Base-by-base conservation (phyloP, 441 rosid genomes). In the Pelargonium exstipulatum region DNA sequence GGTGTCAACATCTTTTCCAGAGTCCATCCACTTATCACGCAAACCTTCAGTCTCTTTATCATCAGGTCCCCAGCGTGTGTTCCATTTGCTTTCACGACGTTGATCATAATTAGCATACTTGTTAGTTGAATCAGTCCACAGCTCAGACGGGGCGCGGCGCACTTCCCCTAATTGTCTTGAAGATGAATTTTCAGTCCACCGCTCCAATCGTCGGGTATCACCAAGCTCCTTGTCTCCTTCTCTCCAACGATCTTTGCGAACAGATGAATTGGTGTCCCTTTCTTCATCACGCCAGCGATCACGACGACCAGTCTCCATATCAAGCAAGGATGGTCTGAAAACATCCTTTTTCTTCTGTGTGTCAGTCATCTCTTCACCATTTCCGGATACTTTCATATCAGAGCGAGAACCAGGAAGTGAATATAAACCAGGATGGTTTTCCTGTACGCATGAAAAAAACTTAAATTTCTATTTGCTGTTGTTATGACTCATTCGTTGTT, bases 221-320 rank as follows among this genome's bases (percentile, higher is more conserved):
- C 88, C 81, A 74, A 77, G 79, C 64, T 91, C 99, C 73, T 87
- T 90, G 58, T 91, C 95, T 12, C 84, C 89, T 82, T 87, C 95
- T 75, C 94, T 85, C 97, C 96, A 86, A 76, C 88, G 88, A 76
- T 89, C 98, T 73, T 90, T 90, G 72, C 86, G 87, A 12, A 80
- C 37, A 1, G 88, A 76, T 67, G 90, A 80, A 74, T 85, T 82
- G 71, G 89, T 86, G 71, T 92, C 99, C 77, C 98, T 89, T 81
- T 96, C 99, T 76, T 96, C 98, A 79, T 92, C 99, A 26, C 89
- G 98, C 98, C 99, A 96, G 73, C 90, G 90, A 75, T 88, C 96
- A 71, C 87, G 90, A 26, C 90, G 88, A 75, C 90, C 85, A 71
- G 87, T 73, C 71, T 90, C 97, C 82, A 80, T 86, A 68, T 91